Conservation (phyloP, 108 stramenopile species). For the Skeletonema grethae region DNA sequence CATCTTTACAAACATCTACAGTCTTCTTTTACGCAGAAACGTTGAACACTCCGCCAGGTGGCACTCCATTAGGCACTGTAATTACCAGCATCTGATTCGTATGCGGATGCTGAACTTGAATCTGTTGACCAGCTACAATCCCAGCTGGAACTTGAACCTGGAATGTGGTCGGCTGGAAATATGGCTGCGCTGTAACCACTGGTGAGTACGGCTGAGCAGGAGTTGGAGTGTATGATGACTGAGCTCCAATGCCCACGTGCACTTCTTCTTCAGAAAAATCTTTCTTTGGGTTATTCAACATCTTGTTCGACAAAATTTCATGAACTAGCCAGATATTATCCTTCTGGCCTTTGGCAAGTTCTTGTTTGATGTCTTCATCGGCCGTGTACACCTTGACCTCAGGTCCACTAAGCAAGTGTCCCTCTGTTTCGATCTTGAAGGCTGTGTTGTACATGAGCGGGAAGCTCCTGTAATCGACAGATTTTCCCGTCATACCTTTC, state of each 20-base stretch:
- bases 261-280: constrained; percentile 22
- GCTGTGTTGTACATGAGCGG: constrained; percentile 56
- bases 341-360: constrained; percentile 42
- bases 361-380: constrained; percentile 36
- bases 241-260: not conserved
- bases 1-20: not conserved
- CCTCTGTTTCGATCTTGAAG: constrained; percentile 67
- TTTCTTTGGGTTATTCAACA: constrained; percentile 23
- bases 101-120: constrained; percentile 9
- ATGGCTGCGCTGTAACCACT: constrained; percentile 1
- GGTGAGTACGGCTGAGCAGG: constrained; percentile 1
- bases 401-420: constrained; percentile 46
- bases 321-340: constrained; percentile 46
- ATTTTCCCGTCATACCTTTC: constrained; percentile 64
- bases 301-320: constrained; percentile 38
- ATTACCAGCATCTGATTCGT: constrained; percentile 2
- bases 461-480: constrained; percentile 61
- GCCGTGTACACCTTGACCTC: constrained; percentile 50
- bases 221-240: not conserved
- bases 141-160: constrained; percentile 6
- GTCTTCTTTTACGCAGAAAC: not conserved
- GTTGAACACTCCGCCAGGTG: constrained; percentile 8
- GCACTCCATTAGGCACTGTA: constrained; percentile 8
- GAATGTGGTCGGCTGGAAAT: not conserved
- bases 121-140: constrained; percentile 4